Conservation (phyloP, 140 eudicot species). For the Anethum foeniculum region DNA sequence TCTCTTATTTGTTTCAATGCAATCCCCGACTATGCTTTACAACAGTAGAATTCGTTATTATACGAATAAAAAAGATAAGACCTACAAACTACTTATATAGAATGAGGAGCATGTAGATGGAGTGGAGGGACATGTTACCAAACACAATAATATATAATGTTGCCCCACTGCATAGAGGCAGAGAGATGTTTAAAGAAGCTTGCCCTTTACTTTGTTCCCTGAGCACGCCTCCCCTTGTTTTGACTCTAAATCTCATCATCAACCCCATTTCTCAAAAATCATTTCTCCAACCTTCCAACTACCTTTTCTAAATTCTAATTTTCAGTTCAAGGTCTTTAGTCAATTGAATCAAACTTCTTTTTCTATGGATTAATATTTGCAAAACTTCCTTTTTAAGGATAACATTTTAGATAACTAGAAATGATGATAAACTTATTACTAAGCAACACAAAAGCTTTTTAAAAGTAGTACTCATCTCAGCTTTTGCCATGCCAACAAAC, state of each 20-base stretch:
- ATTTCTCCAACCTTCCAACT: slow-evolving; percentile 21
- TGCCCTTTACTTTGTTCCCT: slow-evolving; percentile 15
- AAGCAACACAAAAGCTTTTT: slow-evolving; percentile 1
- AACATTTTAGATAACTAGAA: neutral
- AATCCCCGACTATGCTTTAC: neutral
- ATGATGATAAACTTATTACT: slow-evolving; percentile 1
- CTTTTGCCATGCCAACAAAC: neutral
- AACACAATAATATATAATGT: slow-evolving; percentile 8
- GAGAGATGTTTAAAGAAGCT: neutral
- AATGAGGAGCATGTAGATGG: neutral
- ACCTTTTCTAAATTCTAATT: slow-evolving; percentile 6
- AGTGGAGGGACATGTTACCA: slow-evolving; percentile 10
- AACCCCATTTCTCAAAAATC: slow-evolving; percentile 17
- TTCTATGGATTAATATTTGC: neutral
- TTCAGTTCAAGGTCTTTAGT: slow-evolving; percentile 8
- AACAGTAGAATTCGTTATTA: neutral
- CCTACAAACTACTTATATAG: neutral
- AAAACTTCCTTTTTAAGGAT: neutral
- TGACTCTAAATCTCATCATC: slow-evolving; percentile 14
- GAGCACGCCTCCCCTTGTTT: slow-evolving; percentile 25
- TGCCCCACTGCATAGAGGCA: neutral
- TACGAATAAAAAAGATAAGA: neutral
- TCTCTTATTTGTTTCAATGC: neutral
- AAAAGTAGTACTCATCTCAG: neutral
- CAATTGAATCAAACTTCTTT: slow-evolving; percentile 7